Evolutionary conservation across 2,329 filamentous ascomycete genomes (phyloP).

Genomic region (Akanthomyces uredinophilus): DNA sequence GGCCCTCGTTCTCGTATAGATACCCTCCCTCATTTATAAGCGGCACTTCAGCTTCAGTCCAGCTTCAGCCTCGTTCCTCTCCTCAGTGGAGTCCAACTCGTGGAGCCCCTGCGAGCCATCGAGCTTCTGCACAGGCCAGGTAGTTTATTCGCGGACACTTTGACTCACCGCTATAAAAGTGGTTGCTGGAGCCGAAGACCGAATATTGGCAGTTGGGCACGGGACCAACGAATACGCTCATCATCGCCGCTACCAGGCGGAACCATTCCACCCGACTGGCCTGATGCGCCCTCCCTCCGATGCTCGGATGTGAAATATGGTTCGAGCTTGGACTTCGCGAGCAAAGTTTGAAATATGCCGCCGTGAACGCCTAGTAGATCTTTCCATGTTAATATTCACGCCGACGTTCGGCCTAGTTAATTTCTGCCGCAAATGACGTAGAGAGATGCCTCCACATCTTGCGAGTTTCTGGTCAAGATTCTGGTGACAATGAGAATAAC

Average conservation of each 20-base stretch:
- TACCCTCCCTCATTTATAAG: not conserved
- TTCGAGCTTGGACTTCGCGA: not conserved
- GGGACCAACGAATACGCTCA: not conserved
- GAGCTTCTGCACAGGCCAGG: not conserved
- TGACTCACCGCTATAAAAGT: slow-evolving; percentile 9
- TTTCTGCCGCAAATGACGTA: not conserved
- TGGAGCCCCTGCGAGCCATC: not conserved
- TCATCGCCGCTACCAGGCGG: not conserved
- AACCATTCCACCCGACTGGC: not conserved
- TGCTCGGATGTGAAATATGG: not conserved
- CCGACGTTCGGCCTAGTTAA: not conserved
- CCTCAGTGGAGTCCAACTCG: slow-evolving; percentile 5
- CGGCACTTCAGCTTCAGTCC: not conserved
- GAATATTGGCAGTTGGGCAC: not conserved
- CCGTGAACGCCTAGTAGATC: not conserved
- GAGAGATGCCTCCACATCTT: too few species aligned
- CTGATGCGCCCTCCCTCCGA: slow-evolving; percentile 1
- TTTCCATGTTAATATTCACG: not conserved
- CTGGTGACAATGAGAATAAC: too few species aligned
- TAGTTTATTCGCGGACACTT: not conserved
- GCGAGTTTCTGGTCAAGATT: too few species aligned
- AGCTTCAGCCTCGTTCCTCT: not conserved
- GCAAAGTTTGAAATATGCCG: not conserved
- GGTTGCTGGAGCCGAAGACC: not conserved
- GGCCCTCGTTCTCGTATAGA: not conserved